A percentile compares a stretch with the other conserved stretches of the same genome.
phyloP scores from a whole-genome alignment of 1,284 basidiomycete species.

The Cutaneotrichosporon cutaneum region DNA sequence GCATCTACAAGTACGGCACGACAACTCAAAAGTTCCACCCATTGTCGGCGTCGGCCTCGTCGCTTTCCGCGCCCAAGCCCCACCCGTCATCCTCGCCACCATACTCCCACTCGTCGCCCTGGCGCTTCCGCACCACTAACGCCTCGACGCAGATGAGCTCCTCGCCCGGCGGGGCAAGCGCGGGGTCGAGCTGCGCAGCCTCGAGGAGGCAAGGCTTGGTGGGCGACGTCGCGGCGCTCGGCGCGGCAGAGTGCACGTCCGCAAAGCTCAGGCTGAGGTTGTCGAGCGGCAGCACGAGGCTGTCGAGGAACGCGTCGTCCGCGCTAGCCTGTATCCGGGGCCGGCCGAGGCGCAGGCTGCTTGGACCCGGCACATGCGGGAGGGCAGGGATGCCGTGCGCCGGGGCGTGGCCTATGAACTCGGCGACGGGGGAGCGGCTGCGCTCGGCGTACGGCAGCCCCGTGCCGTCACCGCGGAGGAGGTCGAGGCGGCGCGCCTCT shows the following conservation, averaged over 20 bases:
- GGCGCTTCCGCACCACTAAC: conserved; percentile 48
- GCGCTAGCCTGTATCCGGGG: background rate
- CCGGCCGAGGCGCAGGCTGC: conserved; percentile 28
- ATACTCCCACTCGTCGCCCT: conserved; percentile 28
- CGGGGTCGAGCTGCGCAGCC: background rate
- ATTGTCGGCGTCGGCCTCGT: background rate
- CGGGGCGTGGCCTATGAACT: conserved; percentile 23
- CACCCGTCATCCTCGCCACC: conserved; percentile 31
- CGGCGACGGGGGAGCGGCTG: conserved; percentile 16
- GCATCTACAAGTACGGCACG: background rate
- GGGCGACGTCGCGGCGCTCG: background rate
- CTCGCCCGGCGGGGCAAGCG: conserved; percentile 11
- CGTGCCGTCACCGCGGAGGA: conserved; percentile 49
- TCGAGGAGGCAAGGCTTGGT: conserved; percentile 1
- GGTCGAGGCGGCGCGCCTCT: conserved; percentile 42
- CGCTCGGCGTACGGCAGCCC: conserved; percentile 13
- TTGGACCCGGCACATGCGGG: conserved; percentile 18
- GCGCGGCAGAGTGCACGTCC: conserved; percentile 29
- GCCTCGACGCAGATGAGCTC: conserved; percentile 52
- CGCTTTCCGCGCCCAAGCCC: conserved; percentile 33
- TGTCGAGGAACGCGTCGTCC: conserved; percentile 33
- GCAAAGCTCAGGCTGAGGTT: conserved; percentile 48
- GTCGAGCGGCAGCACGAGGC: conserved; percentile 45
- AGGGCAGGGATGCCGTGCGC: background rate
- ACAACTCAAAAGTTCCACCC: background rate